phyloP scores from a whole-genome alignment of 2,329 filamentous ascomycete genomes.

The Cytospora piceae region DNA sequence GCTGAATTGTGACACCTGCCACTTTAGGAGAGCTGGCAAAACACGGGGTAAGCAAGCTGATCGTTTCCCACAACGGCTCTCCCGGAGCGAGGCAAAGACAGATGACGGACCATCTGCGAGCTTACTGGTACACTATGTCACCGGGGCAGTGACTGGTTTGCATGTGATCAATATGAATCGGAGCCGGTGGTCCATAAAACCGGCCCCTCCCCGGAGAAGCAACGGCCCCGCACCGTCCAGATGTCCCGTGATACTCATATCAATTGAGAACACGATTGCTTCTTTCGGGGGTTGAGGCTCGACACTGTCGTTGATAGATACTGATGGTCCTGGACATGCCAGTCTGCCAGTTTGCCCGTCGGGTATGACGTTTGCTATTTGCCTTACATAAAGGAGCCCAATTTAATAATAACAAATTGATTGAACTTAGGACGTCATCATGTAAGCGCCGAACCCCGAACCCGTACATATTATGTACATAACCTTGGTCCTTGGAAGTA shows the following conservation, averaged over 20 bases:
- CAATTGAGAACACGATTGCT: too few species aligned
- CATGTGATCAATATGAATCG: neutral
- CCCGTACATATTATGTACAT: neutral
- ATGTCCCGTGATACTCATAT: neutral
- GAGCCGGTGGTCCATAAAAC: neutral
- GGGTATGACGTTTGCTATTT: too few species aligned
- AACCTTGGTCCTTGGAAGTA: too few species aligned
- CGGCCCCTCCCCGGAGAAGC: neutral
- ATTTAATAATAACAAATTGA: too few species aligned
- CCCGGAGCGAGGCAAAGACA: neutral
- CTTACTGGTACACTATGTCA: too few species aligned
- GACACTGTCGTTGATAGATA: too few species aligned
- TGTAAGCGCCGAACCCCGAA: too few species aligned
- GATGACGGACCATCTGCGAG: neutral
- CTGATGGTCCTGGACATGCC: too few species aligned
- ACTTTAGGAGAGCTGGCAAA: neutral
- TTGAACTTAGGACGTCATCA: too few species aligned
- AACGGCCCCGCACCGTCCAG: neutral
- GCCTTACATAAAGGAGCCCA: too few species aligned
- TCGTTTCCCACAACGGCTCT: neutral
- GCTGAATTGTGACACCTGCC: neutral
- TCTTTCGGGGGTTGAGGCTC: neutral
- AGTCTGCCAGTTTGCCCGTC: too few species aligned
- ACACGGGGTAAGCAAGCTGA: neutral
- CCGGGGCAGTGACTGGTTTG: neutral